phyloP scores from a whole-genome alignment of 306 rosid genomes.

The Medicago lupulina region DNA sequence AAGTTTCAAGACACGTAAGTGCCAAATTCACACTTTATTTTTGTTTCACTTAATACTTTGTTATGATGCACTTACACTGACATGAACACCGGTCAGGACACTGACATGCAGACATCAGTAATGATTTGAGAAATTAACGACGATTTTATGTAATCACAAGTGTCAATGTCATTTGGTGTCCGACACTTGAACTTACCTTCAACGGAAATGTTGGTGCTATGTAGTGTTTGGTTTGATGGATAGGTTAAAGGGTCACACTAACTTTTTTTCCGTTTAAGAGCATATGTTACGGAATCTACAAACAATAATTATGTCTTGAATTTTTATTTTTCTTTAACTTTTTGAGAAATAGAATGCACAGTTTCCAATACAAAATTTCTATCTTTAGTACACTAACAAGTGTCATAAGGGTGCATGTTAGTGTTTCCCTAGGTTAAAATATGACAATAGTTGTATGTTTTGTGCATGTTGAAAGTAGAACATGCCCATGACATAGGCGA shows the following conservation, averaged over 20 bases:
- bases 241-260: neutral
- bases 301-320: no score
- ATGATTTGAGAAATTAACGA: neutral
- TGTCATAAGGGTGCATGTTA: no score
- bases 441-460: neutral
- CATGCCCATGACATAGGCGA: neutral
- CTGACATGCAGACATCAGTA: neutral
- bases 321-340: no score
- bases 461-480: constrained; percentile 2
- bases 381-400: no score
- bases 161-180: neutral
- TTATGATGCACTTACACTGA: neutral
- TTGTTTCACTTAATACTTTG: neutral
- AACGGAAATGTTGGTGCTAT: neutral
- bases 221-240: neutral
- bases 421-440: neutral
- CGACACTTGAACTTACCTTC: no score
- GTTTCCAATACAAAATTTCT: no score
- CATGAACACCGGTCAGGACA: neutral
- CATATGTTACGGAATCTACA: no score
- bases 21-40: constrained; percentile 26
- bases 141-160: neutral
- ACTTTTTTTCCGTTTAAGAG: no score
- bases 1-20: constrained; percentile 93
- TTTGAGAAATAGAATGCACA: no score